These are phyloP conservation scores for Linanthus parryae DNA, from an alignment of 148 eudicot genomes.

Conservation along the genomic window DNA sequence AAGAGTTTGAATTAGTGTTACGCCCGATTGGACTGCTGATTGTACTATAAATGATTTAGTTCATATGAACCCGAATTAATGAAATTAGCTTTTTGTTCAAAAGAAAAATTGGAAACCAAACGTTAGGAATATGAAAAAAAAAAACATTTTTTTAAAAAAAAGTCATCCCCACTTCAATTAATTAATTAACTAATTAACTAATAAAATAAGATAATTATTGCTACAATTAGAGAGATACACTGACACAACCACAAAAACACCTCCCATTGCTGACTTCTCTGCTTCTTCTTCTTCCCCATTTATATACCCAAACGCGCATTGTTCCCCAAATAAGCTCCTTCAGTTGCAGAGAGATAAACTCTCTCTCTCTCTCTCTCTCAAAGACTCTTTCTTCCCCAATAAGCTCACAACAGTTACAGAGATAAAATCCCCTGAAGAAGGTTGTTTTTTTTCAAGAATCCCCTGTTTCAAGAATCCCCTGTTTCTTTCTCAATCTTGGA, in stretches of 20 bases:
- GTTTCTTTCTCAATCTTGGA: not conserved
- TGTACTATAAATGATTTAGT: no score
- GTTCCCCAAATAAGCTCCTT: not conserved
- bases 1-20: no score
- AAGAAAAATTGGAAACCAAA: constrained; percentile 1
- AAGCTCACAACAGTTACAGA: not conserved
- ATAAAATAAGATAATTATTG: not conserved
- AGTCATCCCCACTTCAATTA: not conserved
- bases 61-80: no score
- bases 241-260: constrained; percentile 2
- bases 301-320: constrained; percentile 15
- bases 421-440: not conserved
- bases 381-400: not conserved
- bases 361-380: constrained; percentile 9
- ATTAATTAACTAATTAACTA: not conserved
- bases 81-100: no score
- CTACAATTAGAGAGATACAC: not conserved
- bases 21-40: no score
- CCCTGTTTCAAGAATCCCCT: constrained; percentile 12
- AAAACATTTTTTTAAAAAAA: not conserved
- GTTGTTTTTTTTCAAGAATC: not conserved
- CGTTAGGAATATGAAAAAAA: not conserved
- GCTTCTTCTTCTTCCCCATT: no score
- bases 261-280: constrained; percentile 12
- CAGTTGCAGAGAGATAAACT: no score